Conservation (phyloP, 208 protist genomes). For the Phytomonas sp. region DNA sequence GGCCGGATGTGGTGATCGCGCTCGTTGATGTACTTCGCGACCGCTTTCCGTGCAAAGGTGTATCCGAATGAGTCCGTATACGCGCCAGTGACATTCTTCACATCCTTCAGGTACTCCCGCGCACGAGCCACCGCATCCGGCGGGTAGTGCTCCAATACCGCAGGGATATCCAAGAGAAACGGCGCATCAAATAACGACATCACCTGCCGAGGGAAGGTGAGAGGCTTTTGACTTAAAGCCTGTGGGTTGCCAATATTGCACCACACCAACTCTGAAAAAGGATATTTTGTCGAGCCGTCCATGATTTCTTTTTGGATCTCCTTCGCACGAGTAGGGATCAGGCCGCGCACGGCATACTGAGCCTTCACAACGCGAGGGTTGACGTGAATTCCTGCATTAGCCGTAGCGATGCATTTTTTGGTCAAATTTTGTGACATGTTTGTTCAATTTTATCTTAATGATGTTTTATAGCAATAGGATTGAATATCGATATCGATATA, state of each 20-base stretch:
- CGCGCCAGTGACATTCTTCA: conserved; percentile 82
- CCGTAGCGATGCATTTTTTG: no score
- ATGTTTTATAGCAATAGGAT: no score
- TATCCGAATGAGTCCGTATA: conserved; percentile 95
- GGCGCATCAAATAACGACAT: conserved; percentile 72
- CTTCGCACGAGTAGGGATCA: conserved; percentile 70
- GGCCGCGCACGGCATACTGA: conserved; percentile 86
- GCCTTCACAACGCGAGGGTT: conserved; percentile 67
- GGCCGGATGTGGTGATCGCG: conserved; percentile 81
- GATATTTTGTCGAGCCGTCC: conserved; percentile 25
- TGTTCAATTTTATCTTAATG: no score
- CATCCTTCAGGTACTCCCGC: conserved; percentile 42
- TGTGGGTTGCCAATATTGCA: conserved; percentile 99
- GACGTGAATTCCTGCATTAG: conserved; percentile 13
- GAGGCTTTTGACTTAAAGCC: conserved; percentile 91
- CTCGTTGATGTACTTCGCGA: conserved; percentile 92
- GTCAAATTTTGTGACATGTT: no score
- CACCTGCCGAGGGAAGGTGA: conserved; percentile 96
- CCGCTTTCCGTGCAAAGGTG: conserved; percentile 69
- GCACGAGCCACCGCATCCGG: conserved; percentile 90
- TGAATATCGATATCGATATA: no score
- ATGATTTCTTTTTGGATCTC: conserved; percentile 68
- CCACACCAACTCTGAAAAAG: conserved; percentile 88
- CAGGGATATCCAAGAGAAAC: conserved; percentile 51
- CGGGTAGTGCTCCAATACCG: conserved; percentile 51